A percentile compares a stretch with the other conserved stretches of the same genome.
phyloP scores from a whole-genome alignment of 2,329 filamentous ascomycete genomes.

The Coniella vitis region DNA sequence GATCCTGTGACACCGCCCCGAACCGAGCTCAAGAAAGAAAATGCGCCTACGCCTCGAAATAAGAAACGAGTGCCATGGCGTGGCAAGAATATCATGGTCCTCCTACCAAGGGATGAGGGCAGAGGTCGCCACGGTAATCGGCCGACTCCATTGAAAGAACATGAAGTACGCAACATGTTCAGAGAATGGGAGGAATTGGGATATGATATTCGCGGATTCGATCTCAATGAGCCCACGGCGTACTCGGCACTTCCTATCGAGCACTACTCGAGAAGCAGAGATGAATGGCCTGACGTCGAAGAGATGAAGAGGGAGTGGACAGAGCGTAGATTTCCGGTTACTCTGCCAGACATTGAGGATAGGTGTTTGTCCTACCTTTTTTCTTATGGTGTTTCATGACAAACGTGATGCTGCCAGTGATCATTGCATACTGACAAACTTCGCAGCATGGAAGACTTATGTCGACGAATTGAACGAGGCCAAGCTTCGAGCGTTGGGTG shows the following conservation, averaged over 20 bases:
- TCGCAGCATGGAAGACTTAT: constrained; percentile 63
- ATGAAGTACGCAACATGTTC: constrained; percentile 56
- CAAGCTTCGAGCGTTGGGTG: constrained; percentile 85
- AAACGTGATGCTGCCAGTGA: too few species aligned
- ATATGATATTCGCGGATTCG: constrained; percentile 63
- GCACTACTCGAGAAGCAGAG: constrained; percentile 55
- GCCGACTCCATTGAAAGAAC: constrained; percentile 46
- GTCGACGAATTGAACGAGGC: constrained; percentile 79
- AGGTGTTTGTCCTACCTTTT: constrained; percentile 21
- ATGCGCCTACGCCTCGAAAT: constrained; percentile 44
- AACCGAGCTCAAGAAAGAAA: constrained; percentile 29
- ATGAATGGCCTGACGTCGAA: constrained; percentile 58
- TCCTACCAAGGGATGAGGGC: constrained; percentile 61
- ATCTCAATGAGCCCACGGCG: constrained; percentile 45
- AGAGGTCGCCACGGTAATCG: constrained; percentile 51
- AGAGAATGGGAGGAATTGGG: constrained; percentile 61
- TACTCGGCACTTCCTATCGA: constrained; percentile 30
- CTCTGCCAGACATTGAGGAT: constrained; percentile 63
- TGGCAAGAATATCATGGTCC: constrained; percentile 66
- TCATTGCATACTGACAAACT: constrained; percentile 15
- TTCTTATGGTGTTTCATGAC: too few species aligned
- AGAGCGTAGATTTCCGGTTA: constrained; percentile 50
- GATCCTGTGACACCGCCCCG: constrained; percentile 22
- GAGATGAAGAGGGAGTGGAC: constrained; percentile 52
- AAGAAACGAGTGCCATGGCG: constrained; percentile 71